Percentiles rank a stretch among this genome's conserved stretches.
phyloP scores from a whole-genome alignment of 805 yeast species.

The Debaryomyces castellii region DNA sequence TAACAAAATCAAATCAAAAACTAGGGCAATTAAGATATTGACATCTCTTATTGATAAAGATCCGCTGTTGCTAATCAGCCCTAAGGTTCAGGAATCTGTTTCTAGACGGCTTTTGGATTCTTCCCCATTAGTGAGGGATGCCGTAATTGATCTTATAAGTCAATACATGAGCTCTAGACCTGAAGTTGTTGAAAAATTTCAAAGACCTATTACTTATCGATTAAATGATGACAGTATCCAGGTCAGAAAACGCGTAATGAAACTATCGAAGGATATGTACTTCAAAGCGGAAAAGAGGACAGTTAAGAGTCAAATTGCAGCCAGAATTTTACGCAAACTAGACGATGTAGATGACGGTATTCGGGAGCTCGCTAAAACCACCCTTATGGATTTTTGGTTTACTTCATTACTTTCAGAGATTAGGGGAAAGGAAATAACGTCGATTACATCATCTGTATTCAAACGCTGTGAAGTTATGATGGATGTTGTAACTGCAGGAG shows the following conservation, averaged over 20 bases:
- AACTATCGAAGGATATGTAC: slow-evolving; percentile 51
- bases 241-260: slow-evolving; percentile 64
- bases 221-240: slow-evolving; percentile 59
- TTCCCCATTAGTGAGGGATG: slow-evolving; percentile 74
- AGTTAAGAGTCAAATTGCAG: slow-evolving; percentile 44
- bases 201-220: slow-evolving; percentile 48
- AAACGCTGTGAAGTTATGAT: slow-evolving; percentile 33
- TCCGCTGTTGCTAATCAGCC: slow-evolving; percentile 47
- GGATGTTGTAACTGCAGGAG: slow-evolving; percentile 33
- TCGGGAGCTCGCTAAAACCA: slow-evolving; percentile 38
- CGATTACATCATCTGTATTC: slow-evolving; percentile 1
- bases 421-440: not conserved
- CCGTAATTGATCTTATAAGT: slow-evolving; percentile 66
- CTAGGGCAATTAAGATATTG: slow-evolving; percentile 66
- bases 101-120: slow-evolving; percentile 52
- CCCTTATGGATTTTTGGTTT: slow-evolving; percentile 28
- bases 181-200: slow-evolving; percentile 47
- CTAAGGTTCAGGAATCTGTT: slow-evolving; percentile 53
- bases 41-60: slow-evolving; percentile 55
- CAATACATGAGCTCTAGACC: slow-evolving; percentile 46
- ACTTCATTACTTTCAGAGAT: slow-evolving; percentile 3
- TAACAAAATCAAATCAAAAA: slow-evolving; percentile 26
- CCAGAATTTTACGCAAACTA: slow-evolving; percentile 51
- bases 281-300: slow-evolving; percentile 23
- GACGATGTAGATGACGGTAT: slow-evolving; percentile 69